Evolutionary conservation across 441 rosid genomes (phyloP), one percentile per base, ranked within the genome.

Genomic region (Arabidopsis lyrata): DNA sequence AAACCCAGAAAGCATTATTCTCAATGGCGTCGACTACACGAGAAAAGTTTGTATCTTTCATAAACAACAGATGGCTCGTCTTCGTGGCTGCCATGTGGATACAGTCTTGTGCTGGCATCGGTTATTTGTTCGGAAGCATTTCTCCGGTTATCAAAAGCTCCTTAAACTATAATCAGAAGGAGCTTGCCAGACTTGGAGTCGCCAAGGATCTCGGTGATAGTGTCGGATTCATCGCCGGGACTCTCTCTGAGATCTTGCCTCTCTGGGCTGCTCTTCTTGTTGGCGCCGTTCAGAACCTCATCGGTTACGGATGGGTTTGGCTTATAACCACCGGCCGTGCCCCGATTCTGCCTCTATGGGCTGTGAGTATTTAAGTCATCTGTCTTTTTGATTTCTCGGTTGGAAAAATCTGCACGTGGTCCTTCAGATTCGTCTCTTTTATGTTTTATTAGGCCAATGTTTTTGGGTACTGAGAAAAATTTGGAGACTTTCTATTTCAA

Each of bases 21-120:
- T 47, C 53, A 70, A 76, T 76, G 81, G 73, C 74, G 94, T 87
- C 78, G 20, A 73, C 63, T 13, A 73, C 83, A 63, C 73, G 68
- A 44, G 97, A 90, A 62, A 86, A 65, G 69, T 61, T 91, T 27
- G 39, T 53, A 6, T 80, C 79, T 63, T 88, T 93, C 75, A 42
- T 88, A 27, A 90, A 81, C 74, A 91, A 90, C 50, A 83, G 99
- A 86, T 96, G 98, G 98, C 85, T 91, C 48, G 99, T 93, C 45
- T 93, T 96, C 73, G 97, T 96, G 68, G 93, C 93, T 1, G 95
- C 97, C 86, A 96, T 96, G 95, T 96, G 99, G 98, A 87, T 96
- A 64, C 94, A 93, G 83, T 93, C 98, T 0, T 90, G 97, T 67
- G 97, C 97, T 5, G 99, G 99, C 5, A 74, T 90, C 32, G 98